A percentile compares a stretch with the other conserved stretches of the same genome.
Conservation (phyloP, 345 rosid species). For the Psidium friedrichsthalianum region DNA sequence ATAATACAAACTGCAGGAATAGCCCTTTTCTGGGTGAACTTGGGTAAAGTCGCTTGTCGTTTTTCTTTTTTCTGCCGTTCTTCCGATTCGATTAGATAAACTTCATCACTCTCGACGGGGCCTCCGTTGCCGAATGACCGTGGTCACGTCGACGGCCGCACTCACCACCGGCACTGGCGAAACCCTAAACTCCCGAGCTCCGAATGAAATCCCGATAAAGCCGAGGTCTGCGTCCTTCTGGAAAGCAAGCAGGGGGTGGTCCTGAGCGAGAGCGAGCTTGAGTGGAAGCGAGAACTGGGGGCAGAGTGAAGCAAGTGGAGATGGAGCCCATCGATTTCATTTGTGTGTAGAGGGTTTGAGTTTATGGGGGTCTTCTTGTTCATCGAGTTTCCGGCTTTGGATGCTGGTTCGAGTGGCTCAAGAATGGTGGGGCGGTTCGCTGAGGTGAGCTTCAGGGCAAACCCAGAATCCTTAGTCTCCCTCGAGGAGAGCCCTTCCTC, state of each 20-base stretch:
- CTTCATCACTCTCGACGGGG: conserved; percentile 47
- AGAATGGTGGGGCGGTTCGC: background rate
- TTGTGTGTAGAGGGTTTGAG: background rate
- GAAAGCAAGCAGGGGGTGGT: conserved; percentile 17
- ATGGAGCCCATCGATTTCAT: conserved; percentile 40
- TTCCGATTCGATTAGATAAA: no score
- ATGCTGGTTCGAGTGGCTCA: background rate
- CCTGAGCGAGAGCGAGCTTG: conserved; percentile 14
- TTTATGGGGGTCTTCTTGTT: background rate
- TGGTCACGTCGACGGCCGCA: conserved; percentile 33
- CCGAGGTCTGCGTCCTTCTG: background rate
- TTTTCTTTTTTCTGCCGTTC: no score
- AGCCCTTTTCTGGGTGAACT: no score
- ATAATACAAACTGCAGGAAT: no score
- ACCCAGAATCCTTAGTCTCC: no score
- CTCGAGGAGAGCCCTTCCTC: no score
- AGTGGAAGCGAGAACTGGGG: conserved; percentile 9
- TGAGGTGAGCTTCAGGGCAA: no score
- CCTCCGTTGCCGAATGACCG: background rate
- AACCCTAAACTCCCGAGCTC: background rate
- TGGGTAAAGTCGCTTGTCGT: no score
- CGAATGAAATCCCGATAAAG: conserved; percentile 1
- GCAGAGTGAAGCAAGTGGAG: conserved; percentile 43
- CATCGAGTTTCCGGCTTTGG: background rate
- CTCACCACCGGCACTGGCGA: conserved; percentile 9